Evolutionary conservation across 805 yeast species (phyloP), one percentile per base, ranked within the genome.

Genomic region (Torulaspora indica): DNA sequence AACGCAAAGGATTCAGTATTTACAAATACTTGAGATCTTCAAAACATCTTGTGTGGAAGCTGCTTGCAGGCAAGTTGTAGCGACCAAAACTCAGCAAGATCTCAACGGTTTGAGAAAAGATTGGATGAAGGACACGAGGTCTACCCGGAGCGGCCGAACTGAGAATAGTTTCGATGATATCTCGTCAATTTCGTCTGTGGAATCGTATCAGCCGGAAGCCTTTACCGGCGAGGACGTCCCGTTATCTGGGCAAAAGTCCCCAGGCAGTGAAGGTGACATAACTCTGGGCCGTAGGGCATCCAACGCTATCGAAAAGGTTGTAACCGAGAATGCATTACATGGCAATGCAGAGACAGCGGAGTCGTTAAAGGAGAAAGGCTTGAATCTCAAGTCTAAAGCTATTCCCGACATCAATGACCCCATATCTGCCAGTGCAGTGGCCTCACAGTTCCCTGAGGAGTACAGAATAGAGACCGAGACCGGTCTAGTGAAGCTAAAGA

Each of bases 401-500:
- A 22, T 43, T 1, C 57, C 61, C 13, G 60, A 56, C 39, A 42
- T 54, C 25, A 57, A 55, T 37, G 47, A 51, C 5, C 61, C 63
- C 3, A 40, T 53, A 10, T 42, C 53, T 2, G 36, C 47, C 8
- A 32, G 40, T 1, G 20, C 43, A 2, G 43, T 40, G 20, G 40
- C 43, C 9, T 41, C 57, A 14, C 45, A 76, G 7, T 81, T 81
- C 64, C 86, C 86, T 3, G 86, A 81, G 66, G 87, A 81, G 54
- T 81, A 78, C 56, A 73, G 77, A 13, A 48, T 81, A 53, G 87
- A 81, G 63, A 81, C 87, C 1, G 72, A 69, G 30, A 80, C 86
- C 1, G 87, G 87, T 37, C 65, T 81, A 41, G 86, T 81, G 12
- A 79, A 77, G 17, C 77, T 76, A 12, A 65, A 70, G 43, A 79